These are phyloP conservation scores for Capniomyces stellatus DNA, from an alignment of 371 early-diverging fungal genomes.

Conservation along the genomic window DNA sequence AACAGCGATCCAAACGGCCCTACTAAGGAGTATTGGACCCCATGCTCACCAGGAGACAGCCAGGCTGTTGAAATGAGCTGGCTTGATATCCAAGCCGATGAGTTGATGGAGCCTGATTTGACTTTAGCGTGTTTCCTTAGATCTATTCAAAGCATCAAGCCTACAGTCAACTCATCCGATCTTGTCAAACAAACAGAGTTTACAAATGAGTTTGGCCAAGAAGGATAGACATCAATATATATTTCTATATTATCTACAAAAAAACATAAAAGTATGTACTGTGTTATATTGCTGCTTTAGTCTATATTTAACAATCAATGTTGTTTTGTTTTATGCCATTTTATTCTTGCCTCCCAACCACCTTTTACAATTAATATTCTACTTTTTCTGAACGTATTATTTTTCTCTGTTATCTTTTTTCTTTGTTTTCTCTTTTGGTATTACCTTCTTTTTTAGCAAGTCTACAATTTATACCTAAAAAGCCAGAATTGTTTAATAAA, in stretches of 20 bases:
- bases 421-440: too few relatives aligned
- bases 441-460: too few relatives aligned
- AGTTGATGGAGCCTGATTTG: slow-evolving; percentile 80
- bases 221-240: slow-evolving; percentile 24
- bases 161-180: slow-evolving; percentile 75
- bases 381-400: too few relatives aligned
- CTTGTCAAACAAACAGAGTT: slow-evolving; percentile 66
- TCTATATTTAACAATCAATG: too few relatives aligned
- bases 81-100: slow-evolving; percentile 66
- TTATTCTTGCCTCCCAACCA: too few relatives aligned
- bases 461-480: too few relatives aligned
- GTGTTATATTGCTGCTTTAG: too few relatives aligned
- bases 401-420: too few relatives aligned
- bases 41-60: slow-evolving; percentile 90
- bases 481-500: too few relatives aligned
- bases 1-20: slow-evolving; percentile 39
- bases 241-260: neutral
- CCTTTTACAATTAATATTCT: too few relatives aligned
- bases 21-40: slow-evolving; percentile 46
- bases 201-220: slow-evolving; percentile 78
- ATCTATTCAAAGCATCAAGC: slow-evolving; percentile 55
- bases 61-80: slow-evolving; percentile 76
- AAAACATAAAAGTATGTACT: too few relatives aligned
- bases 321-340: too few relatives aligned
- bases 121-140: slow-evolving; percentile 67